A percentile compares a stretch with the other conserved stretches of the same genome.
phyloP scores from a whole-genome alignment of 495 filamentous ascomycete species.

The Entonaema liquescens region DNA sequence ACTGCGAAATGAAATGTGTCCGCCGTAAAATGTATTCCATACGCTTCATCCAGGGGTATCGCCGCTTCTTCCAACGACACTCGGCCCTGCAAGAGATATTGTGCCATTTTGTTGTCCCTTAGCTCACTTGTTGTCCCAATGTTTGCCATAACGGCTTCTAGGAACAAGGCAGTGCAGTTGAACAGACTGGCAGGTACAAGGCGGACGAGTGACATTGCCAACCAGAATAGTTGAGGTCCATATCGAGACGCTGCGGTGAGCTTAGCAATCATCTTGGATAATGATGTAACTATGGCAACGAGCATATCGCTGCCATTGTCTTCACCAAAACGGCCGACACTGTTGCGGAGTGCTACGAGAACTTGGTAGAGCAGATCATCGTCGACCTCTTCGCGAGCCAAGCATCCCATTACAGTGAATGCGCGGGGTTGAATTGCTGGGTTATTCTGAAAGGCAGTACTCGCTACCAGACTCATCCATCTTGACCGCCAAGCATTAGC shows the following conservation, averaged over 20 bases:
- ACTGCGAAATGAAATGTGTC: conserved; percentile 72
- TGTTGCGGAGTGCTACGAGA: conserved; percentile 68
- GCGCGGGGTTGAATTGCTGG: conserved; percentile 72
- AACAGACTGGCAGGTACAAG: conserved; percentile 66
- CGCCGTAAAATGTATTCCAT: conserved; percentile 67
- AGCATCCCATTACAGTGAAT: conserved; percentile 74
- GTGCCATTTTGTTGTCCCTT: conserved; percentile 64
- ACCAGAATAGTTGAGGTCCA: conserved; percentile 73
- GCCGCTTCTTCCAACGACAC: conserved; percentile 65
- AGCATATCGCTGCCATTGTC: conserved; percentile 71
- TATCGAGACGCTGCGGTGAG: conserved; percentile 69
- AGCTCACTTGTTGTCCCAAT: conserved; percentile 66
- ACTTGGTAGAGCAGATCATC: conserved; percentile 75
- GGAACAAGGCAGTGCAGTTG: conserved; percentile 67
- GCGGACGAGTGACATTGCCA: conserved; percentile 70
- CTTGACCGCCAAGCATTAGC: conserved; percentile 74
- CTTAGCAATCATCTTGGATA: conserved; percentile 76
- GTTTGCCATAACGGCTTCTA: conserved; percentile 68
- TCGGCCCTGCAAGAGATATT: conserved; percentile 65
- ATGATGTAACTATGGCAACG: conserved; percentile 67
- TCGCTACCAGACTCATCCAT: conserved; percentile 75
- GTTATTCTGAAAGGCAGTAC: conserved; percentile 75
- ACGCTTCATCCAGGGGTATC: conserved; percentile 65
- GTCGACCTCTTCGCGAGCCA: conserved; percentile 72
- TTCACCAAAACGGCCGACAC: conserved; percentile 66